These are phyloP conservation scores for Hypsizygus marmoreus DNA, from an alignment of 768 basidiomycete genomes.

Conservation along the genomic window DNA sequence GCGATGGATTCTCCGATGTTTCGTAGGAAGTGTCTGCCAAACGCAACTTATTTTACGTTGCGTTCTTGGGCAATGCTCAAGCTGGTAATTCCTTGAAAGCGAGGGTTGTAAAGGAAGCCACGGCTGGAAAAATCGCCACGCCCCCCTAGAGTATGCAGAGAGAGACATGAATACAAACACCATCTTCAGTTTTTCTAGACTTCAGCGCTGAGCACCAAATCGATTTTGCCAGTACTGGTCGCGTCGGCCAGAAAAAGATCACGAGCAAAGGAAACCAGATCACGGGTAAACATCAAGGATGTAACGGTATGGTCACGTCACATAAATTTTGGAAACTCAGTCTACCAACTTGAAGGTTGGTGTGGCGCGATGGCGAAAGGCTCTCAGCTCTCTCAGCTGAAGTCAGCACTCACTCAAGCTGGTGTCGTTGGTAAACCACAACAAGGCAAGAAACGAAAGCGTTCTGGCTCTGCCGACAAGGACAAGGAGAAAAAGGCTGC, in stretches of 20 bases:
- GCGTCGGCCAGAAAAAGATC: background rate
- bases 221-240: background rate
- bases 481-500: constrained; percentile 83
- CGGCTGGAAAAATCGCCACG: too few species aligned
- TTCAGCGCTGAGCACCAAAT: background rate
- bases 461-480: constrained; percentile 58
- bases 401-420: constrained; percentile 76
- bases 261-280: constrained; percentile 1
- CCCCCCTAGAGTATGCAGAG: too few species aligned
- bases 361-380: constrained; percentile 64
- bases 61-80: too few species aligned
- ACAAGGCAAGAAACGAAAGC: constrained; percentile 70
- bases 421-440: constrained; percentile 69
- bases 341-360: background rate
- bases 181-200: too few species aligned
- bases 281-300: too few species aligned
- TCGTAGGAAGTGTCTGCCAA: too few species aligned
- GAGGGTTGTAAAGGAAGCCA: too few species aligned
- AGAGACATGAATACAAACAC: too few species aligned
- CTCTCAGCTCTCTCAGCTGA: constrained; percentile 91
- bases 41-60: too few species aligned
- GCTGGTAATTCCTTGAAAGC: too few species aligned
- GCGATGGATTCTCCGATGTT: too few species aligned
- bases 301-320: too few species aligned
- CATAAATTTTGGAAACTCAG: constrained; percentile 12